Conservation (phyloP, 2,329 filamentous ascomycete genomes). For the Epichloe gansuensis region DNA sequence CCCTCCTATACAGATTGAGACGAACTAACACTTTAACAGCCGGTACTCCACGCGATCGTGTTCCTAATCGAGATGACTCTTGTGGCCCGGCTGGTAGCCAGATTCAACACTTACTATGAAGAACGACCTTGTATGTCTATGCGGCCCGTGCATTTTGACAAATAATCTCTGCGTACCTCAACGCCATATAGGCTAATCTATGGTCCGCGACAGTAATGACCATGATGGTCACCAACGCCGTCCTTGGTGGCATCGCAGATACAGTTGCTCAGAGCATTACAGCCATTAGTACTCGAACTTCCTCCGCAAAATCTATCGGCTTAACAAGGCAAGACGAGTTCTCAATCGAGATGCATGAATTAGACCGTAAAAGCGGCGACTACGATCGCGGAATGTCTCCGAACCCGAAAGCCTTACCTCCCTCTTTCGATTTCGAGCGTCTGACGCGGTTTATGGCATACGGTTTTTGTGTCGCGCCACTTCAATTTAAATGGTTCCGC, state of each 20-base stretch:
- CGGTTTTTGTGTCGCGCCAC: slow-evolving; percentile 86
- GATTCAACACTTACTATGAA: slow-evolving; percentile 91
- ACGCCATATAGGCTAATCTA: neutral
- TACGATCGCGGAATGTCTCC: slow-evolving; percentile 53
- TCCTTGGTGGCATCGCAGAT: slow-evolving; percentile 90
- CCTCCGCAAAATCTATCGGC: slow-evolving; percentile 48
- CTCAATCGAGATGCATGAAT: slow-evolving; percentile 77
- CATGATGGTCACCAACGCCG: slow-evolving; percentile 97
- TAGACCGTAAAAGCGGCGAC: slow-evolving; percentile 67
- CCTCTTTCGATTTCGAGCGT: slow-evolving; percentile 90
- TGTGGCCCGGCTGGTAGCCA: slow-evolving; percentile 65
- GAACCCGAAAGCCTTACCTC: slow-evolving; percentile 48
- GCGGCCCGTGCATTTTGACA: neutral
- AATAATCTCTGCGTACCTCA: neutral
- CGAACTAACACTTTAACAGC: slow-evolving; percentile 37
- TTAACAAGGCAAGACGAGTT: slow-evolving; percentile 54
- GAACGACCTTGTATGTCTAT: slow-evolving; percentile 61
- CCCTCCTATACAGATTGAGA: no score
- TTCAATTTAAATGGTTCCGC: slow-evolving; percentile 93
- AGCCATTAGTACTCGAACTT: slow-evolving; percentile 53
- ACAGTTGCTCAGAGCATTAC: slow-evolving; percentile 92
- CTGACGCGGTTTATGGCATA: slow-evolving; percentile 94
- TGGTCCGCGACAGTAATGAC: slow-evolving; percentile 57
- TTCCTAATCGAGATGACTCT: slow-evolving; percentile 83
- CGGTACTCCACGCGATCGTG: slow-evolving; percentile 71